Conservation (phyloP, 768 basidiomycete species). For the Termitomyces sp. region DNA sequence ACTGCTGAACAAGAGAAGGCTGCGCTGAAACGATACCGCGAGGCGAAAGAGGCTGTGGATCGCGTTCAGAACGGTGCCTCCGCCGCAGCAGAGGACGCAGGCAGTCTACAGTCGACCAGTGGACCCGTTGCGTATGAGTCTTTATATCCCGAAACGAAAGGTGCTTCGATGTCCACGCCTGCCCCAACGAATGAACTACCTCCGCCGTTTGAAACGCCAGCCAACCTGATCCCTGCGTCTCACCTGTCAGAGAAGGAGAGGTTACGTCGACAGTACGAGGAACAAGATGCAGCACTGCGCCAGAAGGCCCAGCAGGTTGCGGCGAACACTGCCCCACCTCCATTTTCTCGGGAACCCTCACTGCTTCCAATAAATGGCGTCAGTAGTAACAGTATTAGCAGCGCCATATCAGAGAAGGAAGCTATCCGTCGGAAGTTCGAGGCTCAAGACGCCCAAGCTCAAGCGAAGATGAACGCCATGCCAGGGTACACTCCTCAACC, state of each 20-base stretch:
- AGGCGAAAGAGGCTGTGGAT: constrained; percentile 68
- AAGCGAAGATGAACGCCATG: constrained; percentile 16
- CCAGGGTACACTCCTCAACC: constrained; percentile 16
- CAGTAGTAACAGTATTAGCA: constrained; percentile 7
- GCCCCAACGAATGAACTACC: constrained; percentile 29
- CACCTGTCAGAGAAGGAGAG: constrained; percentile 64
- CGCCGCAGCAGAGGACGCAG: constrained; percentile 13
- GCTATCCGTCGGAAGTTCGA: constrained; percentile 49
- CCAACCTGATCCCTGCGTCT: constrained; percentile 29
- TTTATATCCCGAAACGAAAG: constrained; percentile 41
- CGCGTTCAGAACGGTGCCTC: constrained; percentile 39
- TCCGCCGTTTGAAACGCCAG: constrained; percentile 46
- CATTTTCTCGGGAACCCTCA: constrained; percentile 5
- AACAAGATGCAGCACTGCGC: constrained; percentile 50
- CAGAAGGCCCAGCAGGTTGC: constrained; percentile 14
- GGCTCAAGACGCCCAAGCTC: constrained; percentile 36
- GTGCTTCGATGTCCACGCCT: constrained; percentile 22
- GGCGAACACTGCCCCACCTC: constrained; percentile 13
- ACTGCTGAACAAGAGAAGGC: constrained; percentile 76
- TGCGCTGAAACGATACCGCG: constrained; percentile 58
- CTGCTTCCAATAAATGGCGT: constrained; percentile 14
- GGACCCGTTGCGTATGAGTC: constrained; percentile 59
- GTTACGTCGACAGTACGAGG: constrained; percentile 57
- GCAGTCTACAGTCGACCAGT: constrained; percentile 12
- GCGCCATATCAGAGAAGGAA: constrained; percentile 48